These are phyloP conservation scores for Mycogone perniciosa DNA, from an alignment of 2,329 filamentous ascomycete genomes.

Conservation along the genomic window DNA sequence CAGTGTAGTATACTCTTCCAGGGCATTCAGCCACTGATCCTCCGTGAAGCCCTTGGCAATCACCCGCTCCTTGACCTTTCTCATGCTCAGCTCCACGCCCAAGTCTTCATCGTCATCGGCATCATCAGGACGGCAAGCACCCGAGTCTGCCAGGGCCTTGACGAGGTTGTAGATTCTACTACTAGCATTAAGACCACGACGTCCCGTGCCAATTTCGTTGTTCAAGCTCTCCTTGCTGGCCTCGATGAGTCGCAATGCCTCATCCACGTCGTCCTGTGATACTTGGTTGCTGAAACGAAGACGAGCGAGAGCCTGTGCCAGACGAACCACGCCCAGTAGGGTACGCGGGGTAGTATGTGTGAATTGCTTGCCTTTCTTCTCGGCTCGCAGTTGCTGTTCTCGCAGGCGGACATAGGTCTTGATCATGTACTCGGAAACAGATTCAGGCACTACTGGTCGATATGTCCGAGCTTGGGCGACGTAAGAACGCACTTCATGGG, in stretches of 20 bases:
- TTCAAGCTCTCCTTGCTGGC: conserved; percentile 89
- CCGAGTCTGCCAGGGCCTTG: conserved; percentile 77
- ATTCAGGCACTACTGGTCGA: conserved; percentile 77
- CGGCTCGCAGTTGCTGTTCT: conserved; percentile 84
- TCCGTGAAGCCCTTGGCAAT: conserved; percentile 95
- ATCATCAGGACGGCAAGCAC: conserved; percentile 72
- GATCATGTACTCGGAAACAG: conserved; percentile 91
- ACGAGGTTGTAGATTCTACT: conserved; percentile 95
- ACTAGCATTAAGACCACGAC: conserved; percentile 69
- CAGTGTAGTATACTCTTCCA: conserved; percentile 82
- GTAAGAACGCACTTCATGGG: conserved; percentile 91
- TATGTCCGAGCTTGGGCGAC: conserved; percentile 87
- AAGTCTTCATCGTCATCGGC: conserved; percentile 48
- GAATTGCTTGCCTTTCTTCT: conserved; percentile 86
- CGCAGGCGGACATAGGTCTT: conserved; percentile 94
- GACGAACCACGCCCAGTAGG: conserved; percentile 82
- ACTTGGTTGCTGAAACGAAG: conserved; percentile 83
- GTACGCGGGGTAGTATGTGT: conserved; percentile 92
- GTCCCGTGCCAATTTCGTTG: conserved; percentile 54
- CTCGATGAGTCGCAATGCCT: conserved; percentile 84
- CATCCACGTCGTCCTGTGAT: conserved; percentile 88
- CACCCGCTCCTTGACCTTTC: conserved; percentile 83
- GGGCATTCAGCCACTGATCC: conserved; percentile 78
- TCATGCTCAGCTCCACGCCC: conserved; percentile 70
- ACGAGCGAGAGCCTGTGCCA: conserved; percentile 88